Percentiles rank a stretch among this genome's conserved stretches.
These are phyloP conservation scores for Trichoderma pleuroti DNA, from an alignment of 2,329 filamentous ascomycete genomes.

Conservation along the genomic window DNA sequence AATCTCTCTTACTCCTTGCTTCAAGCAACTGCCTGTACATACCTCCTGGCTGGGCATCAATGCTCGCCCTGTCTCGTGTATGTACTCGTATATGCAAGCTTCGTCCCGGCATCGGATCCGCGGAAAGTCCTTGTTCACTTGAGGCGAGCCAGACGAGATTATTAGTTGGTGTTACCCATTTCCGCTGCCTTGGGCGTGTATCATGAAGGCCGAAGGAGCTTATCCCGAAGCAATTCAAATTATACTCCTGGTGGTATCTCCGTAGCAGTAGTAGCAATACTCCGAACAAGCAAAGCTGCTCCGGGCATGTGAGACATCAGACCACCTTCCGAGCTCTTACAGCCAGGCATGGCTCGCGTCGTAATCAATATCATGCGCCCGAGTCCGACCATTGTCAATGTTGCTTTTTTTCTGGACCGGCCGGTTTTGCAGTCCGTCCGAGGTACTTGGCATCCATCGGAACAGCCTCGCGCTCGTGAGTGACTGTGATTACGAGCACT, in stretches of 20 bases:
- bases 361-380: neutral
- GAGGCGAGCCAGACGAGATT: neutral
- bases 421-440: neutral
- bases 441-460: neutral
- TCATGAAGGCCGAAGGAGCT: neutral
- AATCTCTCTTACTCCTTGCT: neutral
- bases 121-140: neutral
- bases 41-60: neutral
- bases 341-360: neutral
- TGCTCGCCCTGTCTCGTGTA: neutral
- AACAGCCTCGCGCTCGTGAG: neutral
- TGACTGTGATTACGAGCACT: neutral
- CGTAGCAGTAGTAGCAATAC: neutral
- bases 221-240: neutral
- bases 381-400: neutral
- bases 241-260: neutral
- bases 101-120: neutral
- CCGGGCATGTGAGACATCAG: conserved; percentile 14
- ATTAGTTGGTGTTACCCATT: neutral
- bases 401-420: neutral
- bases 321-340: neutral
- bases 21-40: neutral
- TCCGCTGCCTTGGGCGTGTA: neutral
- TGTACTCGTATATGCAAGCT: neutral
- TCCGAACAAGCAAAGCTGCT: neutral